Base-by-base conservation (phyloP, 225 moss, liverwort and hornwort genomes). In the Polytrichum formosum region DNA sequence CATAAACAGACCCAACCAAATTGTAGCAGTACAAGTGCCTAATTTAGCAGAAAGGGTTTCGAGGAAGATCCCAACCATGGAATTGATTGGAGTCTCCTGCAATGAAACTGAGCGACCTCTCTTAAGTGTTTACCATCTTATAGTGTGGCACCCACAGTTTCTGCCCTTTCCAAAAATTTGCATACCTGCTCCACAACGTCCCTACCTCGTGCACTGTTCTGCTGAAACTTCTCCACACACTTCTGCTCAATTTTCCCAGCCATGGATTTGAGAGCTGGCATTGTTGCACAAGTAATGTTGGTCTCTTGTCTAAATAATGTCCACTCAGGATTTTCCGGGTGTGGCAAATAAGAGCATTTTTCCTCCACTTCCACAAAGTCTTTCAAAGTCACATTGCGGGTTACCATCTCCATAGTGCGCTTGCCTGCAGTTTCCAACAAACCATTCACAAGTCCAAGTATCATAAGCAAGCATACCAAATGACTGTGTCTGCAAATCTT, bases 341-440 rank as follows among this genome's bases (percentile, higher is more conserved):
- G 88, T 22, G 95, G 89, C 21, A 72, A 29, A 72, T 95, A 91
- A 4, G 85, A 92, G 35, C 95, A 95, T 65, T 83, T 95, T 66
- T 95, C 95, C 74, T 95, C 92, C 0, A 95, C 92, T 64, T 95
- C 92, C 54, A 95, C 75, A 69, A 95, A 91, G 69, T 95, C 81
- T 64, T 95, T 92, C 78, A 95, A 64, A 1, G 89, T 95, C 35
- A 89, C 87, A 69, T 95, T 95, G 60, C 82, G 87, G 9, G 90
- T 92, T 63, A 82, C 77, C 91, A 92, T 89, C 56, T 92, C 88
- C 83, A 95, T 86, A 6, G 75, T 77, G 28, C 95, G 87, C 54
- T 83, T 89, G 70, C 74, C 87, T 87, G 83, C 72, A 46, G 35
- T 16, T 46, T 46, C 46, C 46, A 46, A 16, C 3, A 46, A 46